A percentile compares a stretch with the other conserved stretches of the same genome.
Evolutionary conservation across 352 stramenopile species (phyloP).

Genomic region (Globisporangium splendens): DNA sequence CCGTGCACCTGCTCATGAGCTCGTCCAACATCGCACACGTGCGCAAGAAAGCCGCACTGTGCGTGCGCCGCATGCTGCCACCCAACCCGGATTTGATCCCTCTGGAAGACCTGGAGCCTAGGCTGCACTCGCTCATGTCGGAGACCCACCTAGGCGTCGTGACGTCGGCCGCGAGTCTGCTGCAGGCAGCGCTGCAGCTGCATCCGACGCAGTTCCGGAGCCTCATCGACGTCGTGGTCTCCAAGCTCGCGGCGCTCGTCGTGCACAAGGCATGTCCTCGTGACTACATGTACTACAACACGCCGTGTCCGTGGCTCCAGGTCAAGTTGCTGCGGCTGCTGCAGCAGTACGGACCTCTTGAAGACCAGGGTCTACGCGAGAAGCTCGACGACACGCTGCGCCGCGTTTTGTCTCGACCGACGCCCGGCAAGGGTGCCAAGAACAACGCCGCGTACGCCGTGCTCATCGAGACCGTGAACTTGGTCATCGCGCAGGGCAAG

Average conservation of each 20-base stretch:
- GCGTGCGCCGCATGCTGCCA: conserved; percentile 90
- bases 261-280: conserved; percentile 91
- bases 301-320: conserved; percentile 95
- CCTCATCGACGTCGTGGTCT: conserved; percentile 92
- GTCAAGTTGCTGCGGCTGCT: conserved; percentile 92
- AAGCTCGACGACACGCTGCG: conserved; percentile 90
- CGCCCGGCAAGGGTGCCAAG: conserved; percentile 82
- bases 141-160: conserved; percentile 93
- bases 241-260: conserved; percentile 90
- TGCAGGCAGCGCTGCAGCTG: conserved; percentile 90
- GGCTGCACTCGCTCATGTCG: conserved; percentile 80
- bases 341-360: conserved; percentile 88
- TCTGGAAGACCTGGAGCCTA: conserved; percentile 67
- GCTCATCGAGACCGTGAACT: conserved; percentile 97
- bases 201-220: conserved; percentile 87
- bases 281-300: conserved; percentile 98
- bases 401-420: conserved; percentile 90
- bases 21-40: conserved; percentile 91
- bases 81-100: conserved; percentile 91
- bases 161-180: conserved; percentile 89
- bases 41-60: conserved; percentile 97
- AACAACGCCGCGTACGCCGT: conserved; percentile 97
- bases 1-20: conserved; percentile 91
- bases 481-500: conserved; percentile 94
- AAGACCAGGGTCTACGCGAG: conserved; percentile 43